Evolutionary conservation across 192 early-diverging fungal species (phyloP).

Genomic region (Dispira parvispora): DNA sequence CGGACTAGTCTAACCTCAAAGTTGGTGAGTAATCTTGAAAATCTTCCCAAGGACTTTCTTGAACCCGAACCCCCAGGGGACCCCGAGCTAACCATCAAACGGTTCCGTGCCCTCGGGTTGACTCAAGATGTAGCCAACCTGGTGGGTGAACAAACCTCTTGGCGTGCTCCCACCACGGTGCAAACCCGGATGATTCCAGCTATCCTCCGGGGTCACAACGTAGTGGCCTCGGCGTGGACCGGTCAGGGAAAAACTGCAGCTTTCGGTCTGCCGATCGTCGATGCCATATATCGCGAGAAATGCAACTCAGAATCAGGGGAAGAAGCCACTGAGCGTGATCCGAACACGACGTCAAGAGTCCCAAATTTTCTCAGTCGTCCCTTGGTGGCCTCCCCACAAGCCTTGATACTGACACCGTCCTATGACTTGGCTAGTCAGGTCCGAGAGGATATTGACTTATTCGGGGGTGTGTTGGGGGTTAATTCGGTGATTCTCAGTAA

Average conservation of each 20-base stretch:
- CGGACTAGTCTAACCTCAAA: no score
- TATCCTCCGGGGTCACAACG: background rate
- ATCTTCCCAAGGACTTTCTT: no score
- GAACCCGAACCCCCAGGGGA: no score
- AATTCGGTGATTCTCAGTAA: background rate
- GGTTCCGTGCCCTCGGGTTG: background rate
- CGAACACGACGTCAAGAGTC: background rate
- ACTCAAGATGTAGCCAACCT: background rate
- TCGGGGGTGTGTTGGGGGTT: background rate
- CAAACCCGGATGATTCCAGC: background rate
- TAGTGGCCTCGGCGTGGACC: constrained; percentile 8
- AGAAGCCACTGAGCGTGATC: background rate
- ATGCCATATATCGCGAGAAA: background rate
- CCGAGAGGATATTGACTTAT: background rate
- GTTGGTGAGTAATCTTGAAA: no score
- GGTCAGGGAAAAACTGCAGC: constrained; percentile 9
- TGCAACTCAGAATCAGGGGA: background rate
- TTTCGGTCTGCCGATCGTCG: background rate
- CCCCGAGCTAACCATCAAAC: background rate
- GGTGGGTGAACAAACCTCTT: background rate
- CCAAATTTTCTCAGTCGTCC: background rate
- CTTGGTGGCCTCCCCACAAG: background rate
- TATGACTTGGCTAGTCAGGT: constrained; percentile 7
- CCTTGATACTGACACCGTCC: constrained; percentile 5
- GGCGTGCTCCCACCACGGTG: background rate